Percentiles rank a stretch among this genome's conserved stretches.
Conservation (phyloP, 805 yeast genomes). For the Suhomyces sp. region DNA sequence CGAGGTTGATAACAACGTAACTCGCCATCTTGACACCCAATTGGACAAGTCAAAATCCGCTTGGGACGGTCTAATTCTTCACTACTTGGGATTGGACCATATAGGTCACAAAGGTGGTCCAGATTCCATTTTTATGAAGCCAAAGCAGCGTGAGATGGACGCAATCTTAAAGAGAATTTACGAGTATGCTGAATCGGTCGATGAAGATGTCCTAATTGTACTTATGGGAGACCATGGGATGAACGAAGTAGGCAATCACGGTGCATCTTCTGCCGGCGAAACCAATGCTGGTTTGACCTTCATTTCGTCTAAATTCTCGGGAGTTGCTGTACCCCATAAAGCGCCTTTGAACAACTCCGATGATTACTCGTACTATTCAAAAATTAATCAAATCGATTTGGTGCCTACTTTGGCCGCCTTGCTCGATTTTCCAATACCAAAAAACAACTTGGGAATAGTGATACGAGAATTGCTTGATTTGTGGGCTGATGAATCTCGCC, state of each 20-base stretch:
- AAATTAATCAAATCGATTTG: constrained; percentile 64
- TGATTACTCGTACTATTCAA: constrained; percentile 51
- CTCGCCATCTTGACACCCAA: constrained; percentile 73
- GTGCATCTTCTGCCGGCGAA: constrained; percentile 91
- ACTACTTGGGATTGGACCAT: constrained; percentile 92
- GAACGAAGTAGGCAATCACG: constrained; percentile 95
- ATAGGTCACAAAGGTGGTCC: constrained; percentile 99
- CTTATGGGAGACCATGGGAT: constrained; percentile 94
- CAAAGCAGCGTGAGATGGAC: constrained; percentile 88
- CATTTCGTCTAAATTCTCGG: constrained; percentile 56
- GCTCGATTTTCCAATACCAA: constrained; percentile 65
- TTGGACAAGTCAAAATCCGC: constrained; percentile 27
- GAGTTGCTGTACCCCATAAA: not conserved
- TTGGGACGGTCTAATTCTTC: constrained; percentile 89
- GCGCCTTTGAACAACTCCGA: constrained; percentile 40
- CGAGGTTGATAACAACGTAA: constrained; percentile 90
- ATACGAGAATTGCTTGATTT: constrained; percentile 55
- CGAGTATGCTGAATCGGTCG: constrained; percentile 15
- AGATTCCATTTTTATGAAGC: constrained; percentile 69
- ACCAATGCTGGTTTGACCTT: constrained; percentile 81
- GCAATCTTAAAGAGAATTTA: constrained; percentile 53
- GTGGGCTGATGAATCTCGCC: constrained; percentile 39
- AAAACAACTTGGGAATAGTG: constrained; percentile 70
- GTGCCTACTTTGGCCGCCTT: constrained; percentile 67
- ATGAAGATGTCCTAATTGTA: constrained; percentile 56